Evolutionary conservation across 257 asterid genomes (phyloP).

Genomic region (Eustoma russellianum): DNA sequence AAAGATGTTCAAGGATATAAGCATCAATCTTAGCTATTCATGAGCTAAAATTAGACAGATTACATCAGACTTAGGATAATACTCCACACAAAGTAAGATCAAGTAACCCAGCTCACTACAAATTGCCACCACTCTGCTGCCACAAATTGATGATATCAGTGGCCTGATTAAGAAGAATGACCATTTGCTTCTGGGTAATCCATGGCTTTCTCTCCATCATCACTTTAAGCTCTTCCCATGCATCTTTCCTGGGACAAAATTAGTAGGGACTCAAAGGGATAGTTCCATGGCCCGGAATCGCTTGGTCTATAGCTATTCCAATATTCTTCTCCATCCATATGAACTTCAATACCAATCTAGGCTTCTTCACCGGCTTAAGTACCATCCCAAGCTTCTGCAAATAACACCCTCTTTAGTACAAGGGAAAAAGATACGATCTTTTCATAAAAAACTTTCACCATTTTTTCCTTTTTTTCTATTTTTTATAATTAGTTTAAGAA

Average conservation of each 20-base stretch:
- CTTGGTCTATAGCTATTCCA: slow-evolving; percentile 38
- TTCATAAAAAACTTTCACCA: too few relatives aligned
- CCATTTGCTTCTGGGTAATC: slow-evolving; percentile 28
- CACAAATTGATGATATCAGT: slow-evolving; percentile 37
- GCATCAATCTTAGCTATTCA: too few relatives aligned
- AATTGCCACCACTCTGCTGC: slow-evolving; percentile 35
- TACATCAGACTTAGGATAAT: too few relatives aligned
- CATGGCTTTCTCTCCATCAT: slow-evolving; percentile 32
- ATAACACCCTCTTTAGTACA: neutral
- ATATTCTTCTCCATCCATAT: slow-evolving; percentile 40
- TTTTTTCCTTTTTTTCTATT: too few relatives aligned
- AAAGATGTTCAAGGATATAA: too few relatives aligned
- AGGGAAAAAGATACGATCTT: neutral
- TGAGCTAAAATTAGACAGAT: too few relatives aligned
- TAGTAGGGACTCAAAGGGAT: slow-evolving; percentile 38
- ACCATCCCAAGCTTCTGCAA: slow-evolving; percentile 33
- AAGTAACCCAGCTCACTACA: slow-evolving; percentile 7
- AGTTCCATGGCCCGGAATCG: slow-evolving; percentile 34
- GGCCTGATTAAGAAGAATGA: slow-evolving; percentile 41
- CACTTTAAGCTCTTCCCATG: slow-evolving; percentile 37
- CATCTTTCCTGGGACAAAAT: slow-evolving; percentile 44
- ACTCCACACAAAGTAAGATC: too few relatives aligned
- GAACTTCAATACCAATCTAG: slow-evolving; percentile 35
- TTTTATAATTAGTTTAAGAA: too few relatives aligned
- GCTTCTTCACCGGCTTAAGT: slow-evolving; percentile 36